phyloP scores from a whole-genome alignment of 2,329 filamentous ascomycete species.

The Pseudocercospora pini-densiflorae region DNA sequence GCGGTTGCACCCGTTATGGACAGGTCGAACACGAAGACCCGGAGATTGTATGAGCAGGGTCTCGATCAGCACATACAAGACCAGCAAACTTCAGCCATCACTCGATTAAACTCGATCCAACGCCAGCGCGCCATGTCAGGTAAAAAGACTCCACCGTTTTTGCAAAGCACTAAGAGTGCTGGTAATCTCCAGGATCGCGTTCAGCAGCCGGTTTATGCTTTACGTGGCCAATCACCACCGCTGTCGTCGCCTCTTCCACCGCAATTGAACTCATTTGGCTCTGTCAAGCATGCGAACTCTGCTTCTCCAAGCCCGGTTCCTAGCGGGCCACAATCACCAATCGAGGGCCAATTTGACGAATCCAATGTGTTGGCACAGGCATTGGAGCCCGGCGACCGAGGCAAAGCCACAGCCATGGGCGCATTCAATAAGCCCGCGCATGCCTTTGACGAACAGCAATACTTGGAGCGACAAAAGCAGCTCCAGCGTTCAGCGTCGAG shows the following conservation, averaged over 20 bases:
- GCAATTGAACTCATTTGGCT: conserved; percentile 42
- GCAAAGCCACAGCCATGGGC: conserved; percentile 78
- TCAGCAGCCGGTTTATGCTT: conserved; percentile 36
- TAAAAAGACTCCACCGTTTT: conserved; percentile 52
- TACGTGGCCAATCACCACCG: conserved; percentile 47
- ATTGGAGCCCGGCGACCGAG: conserved; percentile 75
- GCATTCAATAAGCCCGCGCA: conserved; percentile 74
- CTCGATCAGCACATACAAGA: conserved; percentile 79
- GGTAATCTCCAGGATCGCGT: conserved; percentile 65
- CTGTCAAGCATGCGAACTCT: conserved; percentile 41
- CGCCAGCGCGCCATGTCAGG: conserved; percentile 61
- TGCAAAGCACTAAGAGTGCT: conserved; percentile 58
- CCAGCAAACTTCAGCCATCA: conserved; percentile 75
- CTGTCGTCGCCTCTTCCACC: conserved; percentile 42
- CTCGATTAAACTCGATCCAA: conserved; percentile 78
- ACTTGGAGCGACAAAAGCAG: conserved; percentile 78
- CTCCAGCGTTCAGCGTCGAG: conserved; percentile 63
- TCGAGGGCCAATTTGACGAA: conserved; percentile 70
- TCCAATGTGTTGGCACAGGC: conserved; percentile 62
- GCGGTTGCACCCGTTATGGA: conserved; percentile 52
- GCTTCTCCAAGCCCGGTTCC: conserved; percentile 44
- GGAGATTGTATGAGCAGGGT: conserved; percentile 81
- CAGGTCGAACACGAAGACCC: conserved; percentile 69
- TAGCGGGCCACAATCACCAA: conserved; percentile 51
- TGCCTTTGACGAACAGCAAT: conserved; percentile 84